phyloP scores from a whole-genome alignment of 768 basidiomycete genomes.

The Psilocybe subaeruginosa region DNA sequence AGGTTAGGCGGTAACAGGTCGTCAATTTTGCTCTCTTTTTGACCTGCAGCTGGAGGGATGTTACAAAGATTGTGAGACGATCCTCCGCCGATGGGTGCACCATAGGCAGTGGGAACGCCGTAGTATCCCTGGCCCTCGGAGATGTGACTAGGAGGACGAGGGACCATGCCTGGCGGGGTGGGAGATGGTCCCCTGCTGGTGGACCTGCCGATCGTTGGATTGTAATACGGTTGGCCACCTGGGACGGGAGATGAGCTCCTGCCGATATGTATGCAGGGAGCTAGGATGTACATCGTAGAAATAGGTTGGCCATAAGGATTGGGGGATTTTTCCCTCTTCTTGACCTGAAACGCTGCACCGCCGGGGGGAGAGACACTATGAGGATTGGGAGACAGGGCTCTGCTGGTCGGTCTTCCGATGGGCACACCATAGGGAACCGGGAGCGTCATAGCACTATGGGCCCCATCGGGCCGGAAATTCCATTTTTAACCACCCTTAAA shows the following conservation, averaged over 20 bases:
- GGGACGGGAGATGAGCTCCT: conserved; percentile 8
- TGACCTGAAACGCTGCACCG: conserved; percentile 62
- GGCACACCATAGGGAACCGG: conserved; percentile 4
- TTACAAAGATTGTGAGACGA: conserved; percentile 26
- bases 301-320: conserved; percentile 30
- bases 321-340: conserved; percentile 46
- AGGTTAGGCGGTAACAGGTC: conserved; percentile 31
- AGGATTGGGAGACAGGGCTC: conserved; percentile 27
- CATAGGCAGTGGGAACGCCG: neutral
- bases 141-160: conserved; percentile 24
- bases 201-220: neutral
- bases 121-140: conserved; percentile 1
- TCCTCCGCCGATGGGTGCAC: conserved; percentile 16
- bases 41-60: conserved; percentile 47
- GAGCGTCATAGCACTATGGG: too few species aligned
- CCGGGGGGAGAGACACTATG: conserved; percentile 10
- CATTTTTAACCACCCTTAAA: too few species aligned
- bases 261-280: conserved; percentile 7
- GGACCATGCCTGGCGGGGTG: conserved; percentile 20
- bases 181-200: conserved; percentile 15
- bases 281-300: neutral
- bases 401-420: conserved; percentile 22
- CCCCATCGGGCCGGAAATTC: too few species aligned
- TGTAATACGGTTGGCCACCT: neutral
- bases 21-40: conserved; percentile 48